Base-by-base conservation (phyloP, 305 asterid species). In the Fraxinus platypoda region DNA sequence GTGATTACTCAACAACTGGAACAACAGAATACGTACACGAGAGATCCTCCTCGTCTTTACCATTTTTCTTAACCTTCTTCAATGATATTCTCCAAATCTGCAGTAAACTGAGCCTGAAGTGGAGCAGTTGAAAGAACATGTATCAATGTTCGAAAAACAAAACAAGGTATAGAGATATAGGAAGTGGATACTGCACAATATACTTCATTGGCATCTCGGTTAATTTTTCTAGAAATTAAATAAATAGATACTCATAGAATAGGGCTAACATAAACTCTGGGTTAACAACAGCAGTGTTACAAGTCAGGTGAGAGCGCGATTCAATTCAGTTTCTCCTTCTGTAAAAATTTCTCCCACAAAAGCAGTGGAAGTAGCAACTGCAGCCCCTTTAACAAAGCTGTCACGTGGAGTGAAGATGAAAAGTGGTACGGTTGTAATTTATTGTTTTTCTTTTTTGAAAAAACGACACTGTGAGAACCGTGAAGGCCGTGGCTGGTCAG, bases 61-160 rank as follows among this genome's bases (percentile, higher is more conserved):
- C 91, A 68, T 91, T 91, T 84, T 81, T 86, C 79, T 89, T 90
- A 73, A 81, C 86, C 90, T 88, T 95, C 43, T 87, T 90, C 97
- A 94, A 73, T 35, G 94, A 89, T 85, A 94, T 83, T 82, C 89
- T 90, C 99, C 99, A 95, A 26, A 71, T 86, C 77, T 84, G 92
- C 52, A 87, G 86, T 85, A 95, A 89, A 84, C 97, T 95, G 33
- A 83, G 82, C 92, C 98, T 94, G 94, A 85, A 83, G 80, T 41
- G 82, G 72, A 88, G 76, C 70, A 26, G 17, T 46, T 73, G 74
- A 84, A 52, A 1, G 8, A 79, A 81, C 23, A 9, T 57, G 49
- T 43, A 43, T 37, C 46, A 77, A 41, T 79, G 38, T 2, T 17
- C 57, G 23, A 59, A 23, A 34, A 78, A 17, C 28, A 3, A 72